Evolutionary conservation across 2,329 filamentous ascomycete genomes (phyloP).

Genomic region (Penicillium hesseltinei): DNA sequence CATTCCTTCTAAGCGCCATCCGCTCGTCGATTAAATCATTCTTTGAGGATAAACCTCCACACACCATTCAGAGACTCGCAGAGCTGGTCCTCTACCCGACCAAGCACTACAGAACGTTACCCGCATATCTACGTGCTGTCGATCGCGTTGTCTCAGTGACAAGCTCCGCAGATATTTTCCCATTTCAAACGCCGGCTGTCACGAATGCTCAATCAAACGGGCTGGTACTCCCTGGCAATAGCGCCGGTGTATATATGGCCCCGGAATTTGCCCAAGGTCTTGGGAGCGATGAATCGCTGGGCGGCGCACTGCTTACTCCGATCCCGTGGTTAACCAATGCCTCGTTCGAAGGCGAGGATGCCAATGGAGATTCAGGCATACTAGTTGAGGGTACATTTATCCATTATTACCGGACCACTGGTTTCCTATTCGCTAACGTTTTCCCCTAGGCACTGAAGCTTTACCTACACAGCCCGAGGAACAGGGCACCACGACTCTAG

Average conservation of each 20-base stretch:
- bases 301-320: constrained; percentile 85
- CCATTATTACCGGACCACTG: background rate
- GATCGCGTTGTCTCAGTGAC: constrained; percentile 90
- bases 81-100: constrained; percentile 78
- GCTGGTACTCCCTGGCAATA: constrained; percentile 34
- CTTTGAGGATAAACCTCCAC: constrained; percentile 76
- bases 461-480: constrained; percentile 7
- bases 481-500: background rate
- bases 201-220: constrained; percentile 54
- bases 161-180: constrained; percentile 75
- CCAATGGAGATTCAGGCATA: constrained; percentile 18
- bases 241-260: constrained; percentile 34
- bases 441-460: constrained; percentile 1
- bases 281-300: constrained; percentile 83
- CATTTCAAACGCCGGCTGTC: constrained; percentile 54
- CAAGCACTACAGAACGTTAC: constrained; percentile 75
- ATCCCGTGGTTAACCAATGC: constrained; percentile 76
- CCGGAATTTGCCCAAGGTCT: constrained; percentile 45
- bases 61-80: constrained; percentile 87
- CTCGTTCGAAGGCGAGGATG: constrained; percentile 29
- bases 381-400: constrained; percentile 22
- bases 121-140: constrained; percentile 83
- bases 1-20: constrained; percentile 62
- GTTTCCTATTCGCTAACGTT: constrained; percentile 2
- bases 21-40: constrained; percentile 58